Evolutionary conservation across 768 basidiomycete genomes (phyloP), one percentile per base, ranked within the genome.

Genomic region (Saitozyma sp.): DNA sequence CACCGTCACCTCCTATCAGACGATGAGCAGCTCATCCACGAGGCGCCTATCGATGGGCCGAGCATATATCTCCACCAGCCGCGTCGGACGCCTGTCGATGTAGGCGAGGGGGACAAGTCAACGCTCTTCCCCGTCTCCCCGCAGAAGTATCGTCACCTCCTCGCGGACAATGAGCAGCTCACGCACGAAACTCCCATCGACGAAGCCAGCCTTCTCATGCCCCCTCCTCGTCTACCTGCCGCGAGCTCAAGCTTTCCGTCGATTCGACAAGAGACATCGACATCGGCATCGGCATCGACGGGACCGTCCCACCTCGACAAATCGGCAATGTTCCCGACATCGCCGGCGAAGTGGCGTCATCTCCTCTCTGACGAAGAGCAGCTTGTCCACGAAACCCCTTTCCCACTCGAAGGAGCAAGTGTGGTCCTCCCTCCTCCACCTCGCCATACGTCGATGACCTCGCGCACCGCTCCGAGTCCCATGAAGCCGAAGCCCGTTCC

Each of bases 61-160:
- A 37, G 29, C 49, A 40, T 10, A 9, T 20, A n/a, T 38, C 40
- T 14, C 38, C 58, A 41, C 29, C 40, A 51, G 16, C 58, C 14
- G 10, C 58, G 7, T 39, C 37, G 19, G 49, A 45, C 46, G 40
- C 49, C 58, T 37, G 49, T 40, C 50, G 48, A 17, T 4, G 50
- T 46, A 19, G 20, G 3, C 59, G 50, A 8, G 46, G 51, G 17
- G 13, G 56, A 57, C 45, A 42, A 43, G 14, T 57, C 56, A 3
- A 40, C 64, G 16, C 46, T 65, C 17, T 50, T 65, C 16, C 67
- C 67, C 29, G 55, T 58, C 49, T 60, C 57, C 38, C 62, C 66
- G 17, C 40, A 43, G 29, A 63, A 61, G 40, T 40, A 41, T 8
- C 57, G 54, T 2, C 65, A 63, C 56, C 58, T 67, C 9, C 51